A percentile compares a stretch with the other conserved stretches of the same genome.
phyloP scores from a whole-genome alignment of 2,329 filamentous ascomycete species.

The Dryadomyces quercivorus region DNA sequence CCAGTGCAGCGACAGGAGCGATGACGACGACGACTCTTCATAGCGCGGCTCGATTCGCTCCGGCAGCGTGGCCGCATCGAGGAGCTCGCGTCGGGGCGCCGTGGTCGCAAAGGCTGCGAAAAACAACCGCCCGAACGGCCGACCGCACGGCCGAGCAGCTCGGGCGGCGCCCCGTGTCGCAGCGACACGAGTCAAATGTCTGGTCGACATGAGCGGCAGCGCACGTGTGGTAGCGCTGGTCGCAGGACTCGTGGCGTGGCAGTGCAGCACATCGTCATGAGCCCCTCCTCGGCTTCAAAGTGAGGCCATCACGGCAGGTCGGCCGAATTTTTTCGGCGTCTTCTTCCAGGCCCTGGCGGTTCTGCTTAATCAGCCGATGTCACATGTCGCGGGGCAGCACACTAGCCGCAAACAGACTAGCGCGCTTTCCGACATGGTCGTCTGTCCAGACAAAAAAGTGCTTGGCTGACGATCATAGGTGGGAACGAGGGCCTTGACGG shows the following conservation, averaged over 20 bases:
- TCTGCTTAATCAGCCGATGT: background rate
- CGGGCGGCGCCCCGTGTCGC: too few relatives aligned
- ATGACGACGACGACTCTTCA: constrained; percentile 43
- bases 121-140: background rate
- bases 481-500: background rate
- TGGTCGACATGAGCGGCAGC: background rate
- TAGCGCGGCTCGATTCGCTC: constrained; percentile 50
- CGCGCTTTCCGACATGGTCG: background rate
- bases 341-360: background rate
- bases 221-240: background rate
- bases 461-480: too few relatives aligned
- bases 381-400: background rate
- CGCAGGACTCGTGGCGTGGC: too few relatives aligned
- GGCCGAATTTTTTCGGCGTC: background rate
- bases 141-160: background rate
- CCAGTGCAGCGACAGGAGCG: constrained; percentile 43
- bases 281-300: too few relatives aligned
- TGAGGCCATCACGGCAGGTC: too few relatives aligned
- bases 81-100: constrained; percentile 30
- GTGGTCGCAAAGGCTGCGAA: constrained; percentile 34
- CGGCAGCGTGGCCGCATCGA: constrained; percentile 36
- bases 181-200: background rate
- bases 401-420: background rate
- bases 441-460: background rate
- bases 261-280: too few relatives aligned